Base-by-base conservation (phyloP, 352 stramenopile species). In the Aphanomyces euteiches region DNA sequence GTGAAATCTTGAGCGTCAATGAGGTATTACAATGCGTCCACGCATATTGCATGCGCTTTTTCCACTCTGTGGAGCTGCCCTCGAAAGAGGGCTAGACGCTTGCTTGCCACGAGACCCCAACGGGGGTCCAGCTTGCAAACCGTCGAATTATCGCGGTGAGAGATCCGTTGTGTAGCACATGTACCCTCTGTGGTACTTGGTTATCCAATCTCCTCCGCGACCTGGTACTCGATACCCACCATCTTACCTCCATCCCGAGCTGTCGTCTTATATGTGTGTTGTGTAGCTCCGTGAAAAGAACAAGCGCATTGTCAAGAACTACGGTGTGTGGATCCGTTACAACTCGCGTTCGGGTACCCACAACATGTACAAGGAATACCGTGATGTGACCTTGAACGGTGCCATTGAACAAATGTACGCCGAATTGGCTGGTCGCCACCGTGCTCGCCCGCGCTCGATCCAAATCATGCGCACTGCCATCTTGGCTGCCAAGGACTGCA, bases 351-450 rank as follows among this genome's bases (percentile, higher is more conserved):
- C 92, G 67, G 97, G 97, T 78, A 99, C 97, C 53, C 98, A 99
- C 93, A 99, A 99, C 90, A 99, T 99, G 98, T 99, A 99, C 96
- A 98, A 99, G 84, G 98, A 99, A 89, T 99, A 99, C 96, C 91
- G 98, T 86, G 96, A 99, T 77, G 79, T 98, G 71, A 98, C 90
- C 59, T 87, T 99, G 58, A 98, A 95, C 73, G 95, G 94, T 74
- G 97, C 98, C 66, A 93, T 99, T 37, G 95, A 98, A 73, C 96
- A 99, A 89, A 91, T 99, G 74, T 99, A 99, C 88, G 75, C 97
- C 45, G 98, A 99, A 84, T 98, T 99, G 77, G 97, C 97, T 58
- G 97, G 97, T 77, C 93, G 97, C 78, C 97, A 99, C 89, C 96
- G 97, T 57, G 85, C 87, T 19, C 96, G 97, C 74, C 92, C 93